phyloP scores from a whole-genome alignment of 2,329 filamentous ascomycete genomes.

The Stagonosporopsis vannaccii region DNA sequence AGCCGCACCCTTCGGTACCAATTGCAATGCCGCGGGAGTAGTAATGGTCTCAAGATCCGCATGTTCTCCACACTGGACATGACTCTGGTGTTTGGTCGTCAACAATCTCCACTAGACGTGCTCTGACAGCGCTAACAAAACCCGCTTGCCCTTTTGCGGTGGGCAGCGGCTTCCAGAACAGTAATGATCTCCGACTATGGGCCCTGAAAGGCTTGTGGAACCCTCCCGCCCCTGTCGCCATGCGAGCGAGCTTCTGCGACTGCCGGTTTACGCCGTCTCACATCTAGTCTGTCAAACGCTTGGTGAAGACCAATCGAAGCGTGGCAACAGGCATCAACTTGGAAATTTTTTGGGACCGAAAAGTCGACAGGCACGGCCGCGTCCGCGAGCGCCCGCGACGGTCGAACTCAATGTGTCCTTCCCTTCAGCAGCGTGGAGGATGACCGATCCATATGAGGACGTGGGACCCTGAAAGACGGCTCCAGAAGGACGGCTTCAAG shows the following conservation, averaged over 20 bases:
- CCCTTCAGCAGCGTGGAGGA: not conserved
- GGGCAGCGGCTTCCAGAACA: not conserved
- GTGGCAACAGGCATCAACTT: not conserved
- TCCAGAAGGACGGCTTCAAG: not conserved
- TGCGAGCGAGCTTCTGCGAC: slow-evolving; percentile 9
- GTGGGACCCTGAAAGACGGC: not conserved
- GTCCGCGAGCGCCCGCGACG: slow-evolving; percentile 9
- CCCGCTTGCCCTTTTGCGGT: slow-evolving; percentile 4
- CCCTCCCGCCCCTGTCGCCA: slow-evolving; percentile 19
- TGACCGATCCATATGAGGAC: not conserved
- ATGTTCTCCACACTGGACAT: slow-evolving; percentile 14
- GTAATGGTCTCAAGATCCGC: slow-evolving; percentile 14
- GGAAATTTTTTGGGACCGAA: slow-evolving; percentile 10
- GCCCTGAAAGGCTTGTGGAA: slow-evolving; percentile 12
- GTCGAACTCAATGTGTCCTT: slow-evolving; percentile 1
- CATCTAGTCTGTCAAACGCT: not conserved
- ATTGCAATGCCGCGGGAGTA: slow-evolving; percentile 17
- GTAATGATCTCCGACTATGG: slow-evolving; percentile 4
- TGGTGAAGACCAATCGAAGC: not conserved
- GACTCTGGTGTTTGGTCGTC: not conserved
- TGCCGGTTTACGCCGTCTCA: slow-evolving; percentile 11
- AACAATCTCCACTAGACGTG: not conserved
- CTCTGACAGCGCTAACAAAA: not conserved
- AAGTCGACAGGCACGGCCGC: slow-evolving; percentile 2
- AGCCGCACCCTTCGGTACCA: slow-evolving; percentile 3